Conservation (phyloP, 2,329 filamentous ascomycete species). For the Elsinoe australis region DNA sequence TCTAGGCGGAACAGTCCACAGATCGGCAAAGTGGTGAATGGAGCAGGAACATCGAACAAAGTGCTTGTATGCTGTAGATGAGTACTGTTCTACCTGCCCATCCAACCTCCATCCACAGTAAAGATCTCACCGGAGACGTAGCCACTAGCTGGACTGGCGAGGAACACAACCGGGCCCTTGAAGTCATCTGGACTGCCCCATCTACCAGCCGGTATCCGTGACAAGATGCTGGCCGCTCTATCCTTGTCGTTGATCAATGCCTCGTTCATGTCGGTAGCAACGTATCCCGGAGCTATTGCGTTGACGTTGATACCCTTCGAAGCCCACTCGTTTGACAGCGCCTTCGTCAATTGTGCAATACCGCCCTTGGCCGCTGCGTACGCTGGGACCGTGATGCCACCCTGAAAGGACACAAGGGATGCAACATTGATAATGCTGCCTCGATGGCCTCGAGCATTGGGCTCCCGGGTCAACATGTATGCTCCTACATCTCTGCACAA, state of each 20-base stretch:
- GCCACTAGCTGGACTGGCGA: conserved; percentile 64
- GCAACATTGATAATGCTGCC: conserved; percentile 65
- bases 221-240: conserved; percentile 64
- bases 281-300: conserved; percentile 81
- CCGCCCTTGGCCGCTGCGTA: conserved; percentile 83
- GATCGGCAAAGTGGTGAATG: no score
- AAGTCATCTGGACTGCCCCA: conserved; percentile 85
- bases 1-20: no score
- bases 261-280: conserved; percentile 88
- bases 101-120: conserved; percentile 86
- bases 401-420: conserved; percentile 75
- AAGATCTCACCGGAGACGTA: conserved; percentile 79
- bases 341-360: conserved; percentile 76
- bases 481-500: conserved; percentile 68
- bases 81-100: conserved; percentile 73
- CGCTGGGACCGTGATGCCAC: conserved; percentile 78
- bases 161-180: conserved; percentile 69
- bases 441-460: conserved; percentile 46
- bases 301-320: conserved; percentile 74
- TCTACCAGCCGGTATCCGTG: conserved; percentile 71
- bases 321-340: conserved; percentile 79
- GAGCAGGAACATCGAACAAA: no score
- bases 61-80: no score
- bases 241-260: conserved; percentile 66
- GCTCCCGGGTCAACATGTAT: conserved; percentile 59